Conservation (phyloP, 345 rosid genomes). For the Alliaria petiolata region DNA sequence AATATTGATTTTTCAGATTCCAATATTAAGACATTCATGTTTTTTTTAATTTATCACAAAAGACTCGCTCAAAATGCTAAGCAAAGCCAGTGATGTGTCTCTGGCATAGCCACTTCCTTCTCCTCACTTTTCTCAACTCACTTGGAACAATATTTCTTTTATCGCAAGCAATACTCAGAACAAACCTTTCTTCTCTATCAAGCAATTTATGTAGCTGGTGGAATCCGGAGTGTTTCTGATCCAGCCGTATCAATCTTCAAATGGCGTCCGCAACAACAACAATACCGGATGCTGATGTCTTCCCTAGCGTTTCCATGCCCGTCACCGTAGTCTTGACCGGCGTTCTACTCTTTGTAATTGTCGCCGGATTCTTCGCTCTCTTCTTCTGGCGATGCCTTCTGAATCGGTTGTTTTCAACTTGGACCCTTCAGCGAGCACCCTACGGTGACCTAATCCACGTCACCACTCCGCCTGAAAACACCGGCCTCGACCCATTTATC, state of each 20-base stretch:
- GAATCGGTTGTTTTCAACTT: slow-evolving; percentile 39
- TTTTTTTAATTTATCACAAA: background rate
- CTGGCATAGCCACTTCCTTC: slow-evolving; percentile 12
- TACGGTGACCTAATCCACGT: slow-evolving; percentile 30
- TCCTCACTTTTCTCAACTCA: slow-evolving; percentile 9
- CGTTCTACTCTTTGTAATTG: slow-evolving; percentile 49
- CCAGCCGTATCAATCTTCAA: slow-evolving; percentile 4
- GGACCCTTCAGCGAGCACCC: slow-evolving; percentile 41
- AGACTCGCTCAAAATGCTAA: slow-evolving; percentile 31
- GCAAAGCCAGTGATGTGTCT: slow-evolving; percentile 21
- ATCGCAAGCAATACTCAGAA: background rate
- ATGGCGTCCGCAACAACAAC: slow-evolving; percentile 24
- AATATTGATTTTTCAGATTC: no score
- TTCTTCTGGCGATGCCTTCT: slow-evolving; percentile 59
- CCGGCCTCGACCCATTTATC: slow-evolving; percentile 60
- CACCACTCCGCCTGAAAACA: background rate
- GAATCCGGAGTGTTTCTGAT: background rate
- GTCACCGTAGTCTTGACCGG: slow-evolving; percentile 44
- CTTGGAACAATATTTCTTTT: background rate
- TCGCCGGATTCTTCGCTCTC: slow-evolving; percentile 52
- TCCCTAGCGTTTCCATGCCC: slow-evolving; percentile 37
- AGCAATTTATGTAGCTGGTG: background rate
- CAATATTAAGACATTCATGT: background rate
- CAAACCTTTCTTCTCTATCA: slow-evolving; percentile 16
- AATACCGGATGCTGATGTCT: background rate